Evolutionary conservation across 164 flowering plant species (phyloP).

Genomic region (Umbellularia californica): DNA sequence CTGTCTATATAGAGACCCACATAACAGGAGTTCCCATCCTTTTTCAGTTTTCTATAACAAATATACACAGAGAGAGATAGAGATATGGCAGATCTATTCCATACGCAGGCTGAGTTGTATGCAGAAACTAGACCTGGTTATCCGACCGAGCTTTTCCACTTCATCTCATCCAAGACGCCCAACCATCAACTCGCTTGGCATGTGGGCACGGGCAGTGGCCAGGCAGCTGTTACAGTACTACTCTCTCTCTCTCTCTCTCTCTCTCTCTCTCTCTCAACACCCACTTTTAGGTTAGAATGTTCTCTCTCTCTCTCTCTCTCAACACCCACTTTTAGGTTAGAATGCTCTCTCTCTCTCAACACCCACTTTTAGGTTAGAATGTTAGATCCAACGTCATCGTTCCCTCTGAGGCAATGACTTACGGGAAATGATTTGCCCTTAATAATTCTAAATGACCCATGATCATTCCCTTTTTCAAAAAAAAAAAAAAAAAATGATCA

Average conservation of each 20-base stretch:
- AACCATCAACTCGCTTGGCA: slow-evolving; percentile 27
- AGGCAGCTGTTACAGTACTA: slow-evolving; percentile 22
- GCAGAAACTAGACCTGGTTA: slow-evolving; percentile 21
- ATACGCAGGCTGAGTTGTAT: slow-evolving; percentile 22
- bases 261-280: slow-evolving; percentile 2
- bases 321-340: too few species aligned
- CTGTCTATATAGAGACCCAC: too few species aligned
- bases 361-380: too few species aligned
- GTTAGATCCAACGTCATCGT: too few species aligned
- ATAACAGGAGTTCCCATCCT: too few species aligned
- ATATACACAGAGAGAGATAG: background rate
- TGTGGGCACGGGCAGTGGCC: slow-evolving; percentile 31
- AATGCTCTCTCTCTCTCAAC: background rate
- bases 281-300: too few species aligned
- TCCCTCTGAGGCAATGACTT: background rate
- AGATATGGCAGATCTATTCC: slow-evolving; percentile 21
- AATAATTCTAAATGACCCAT: too few species aligned
- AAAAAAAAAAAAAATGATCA: too few species aligned
- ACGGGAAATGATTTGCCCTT: too few species aligned
- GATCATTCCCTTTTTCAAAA: too few species aligned
- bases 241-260: slow-evolving; percentile 5
- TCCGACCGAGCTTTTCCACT: slow-evolving; percentile 19
- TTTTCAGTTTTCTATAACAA: too few species aligned
- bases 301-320: background rate
- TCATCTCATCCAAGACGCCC: slow-evolving; percentile 33